Evolutionary conservation across 2,329 filamentous ascomycete species (phyloP), one percentile per base, ranked within the genome.

Genomic region (Elsinoe fawcettii): DNA sequence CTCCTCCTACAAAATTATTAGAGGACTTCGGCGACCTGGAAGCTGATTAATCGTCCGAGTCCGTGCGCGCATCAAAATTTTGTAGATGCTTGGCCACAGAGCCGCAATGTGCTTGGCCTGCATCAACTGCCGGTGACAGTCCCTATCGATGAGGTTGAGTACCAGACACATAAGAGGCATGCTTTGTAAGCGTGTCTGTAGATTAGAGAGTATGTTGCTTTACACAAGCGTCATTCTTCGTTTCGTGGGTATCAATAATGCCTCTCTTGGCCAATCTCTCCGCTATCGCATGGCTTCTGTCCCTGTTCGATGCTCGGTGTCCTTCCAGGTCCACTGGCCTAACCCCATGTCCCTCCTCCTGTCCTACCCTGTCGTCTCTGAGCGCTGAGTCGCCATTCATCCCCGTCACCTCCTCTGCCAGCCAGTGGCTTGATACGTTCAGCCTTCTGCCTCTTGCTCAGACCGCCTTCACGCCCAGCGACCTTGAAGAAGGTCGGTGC

Each of bases 401-500:
- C 92, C 69, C 96, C 91, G 2, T 85, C 87, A 2, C 86, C 87
- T 73, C 89, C 96, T 69, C 91, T 87, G 70, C 96, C 96, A 70
- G 96, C 90, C 73, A 99, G 73, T 43, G 93, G 93, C 76, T 96
- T 89, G 57, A 99, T 97, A 58, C 92, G 80, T 78, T 99, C 93
- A 0, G 89, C 89, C 77, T 89, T 87, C 81, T 95, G 93, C 67
- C 93, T 77, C 80, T 96, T 96, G 62, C 87, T 92, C 66, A 99
- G 73, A 55, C 62, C 63, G 57, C 83, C 79, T 69, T 96, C 90
- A 34, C 87, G 92, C 0, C 88, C 85, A 16, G 93, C 92, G 3
- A 97, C 90, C 80, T 95, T 96, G 83, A 97, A 99, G 77, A 97
- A 99, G 0, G 90, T 96, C 8, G 95, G 93, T n/a, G 95, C 93